Evolutionary conservation across 306 rosid genomes (phyloP).

Genomic region (Quercus robur): DNA sequence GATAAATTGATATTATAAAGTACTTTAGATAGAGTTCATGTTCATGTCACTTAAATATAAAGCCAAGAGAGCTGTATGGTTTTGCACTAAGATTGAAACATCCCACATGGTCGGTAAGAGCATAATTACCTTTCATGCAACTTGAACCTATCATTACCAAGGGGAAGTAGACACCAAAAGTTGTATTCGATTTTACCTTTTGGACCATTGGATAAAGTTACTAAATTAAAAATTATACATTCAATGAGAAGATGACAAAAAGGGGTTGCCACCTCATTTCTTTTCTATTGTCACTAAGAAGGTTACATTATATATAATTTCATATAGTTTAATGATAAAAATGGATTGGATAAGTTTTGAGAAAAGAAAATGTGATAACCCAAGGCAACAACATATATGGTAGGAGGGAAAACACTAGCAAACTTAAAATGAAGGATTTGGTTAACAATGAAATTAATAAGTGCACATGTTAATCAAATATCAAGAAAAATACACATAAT

Average conservation of each 20-base stretch:
- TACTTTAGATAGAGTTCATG: too few species aligned
- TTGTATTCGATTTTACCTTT: not conserved
- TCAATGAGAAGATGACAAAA: not conserved
- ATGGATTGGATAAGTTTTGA: not conserved
- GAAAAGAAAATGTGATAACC: not conserved
- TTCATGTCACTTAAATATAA: too few species aligned
- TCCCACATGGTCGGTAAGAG: too few species aligned
- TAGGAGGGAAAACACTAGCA: too few species aligned
- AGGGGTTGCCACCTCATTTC: not conserved
- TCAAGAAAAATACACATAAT: too few species aligned
- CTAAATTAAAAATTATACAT: not conserved
- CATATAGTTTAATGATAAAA: not conserved
- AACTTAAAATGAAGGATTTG: too few species aligned
- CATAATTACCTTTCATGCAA: too few species aligned
- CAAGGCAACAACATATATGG: too few species aligned
- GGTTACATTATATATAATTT: not conserved
- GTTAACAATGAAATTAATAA: too few species aligned
- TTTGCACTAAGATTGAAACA: not conserved
- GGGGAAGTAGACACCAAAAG: not conserved
- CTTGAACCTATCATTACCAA: not conserved
- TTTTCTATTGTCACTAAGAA: not conserved
- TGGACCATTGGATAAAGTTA: not conserved
- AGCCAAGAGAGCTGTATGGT: not conserved
- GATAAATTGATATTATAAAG: too few species aligned
- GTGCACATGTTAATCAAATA: too few species aligned